Evolutionary conservation across 2,329 filamentous ascomycete species (phyloP).

Genomic region (Ceratocystis smalleyi): DNA sequence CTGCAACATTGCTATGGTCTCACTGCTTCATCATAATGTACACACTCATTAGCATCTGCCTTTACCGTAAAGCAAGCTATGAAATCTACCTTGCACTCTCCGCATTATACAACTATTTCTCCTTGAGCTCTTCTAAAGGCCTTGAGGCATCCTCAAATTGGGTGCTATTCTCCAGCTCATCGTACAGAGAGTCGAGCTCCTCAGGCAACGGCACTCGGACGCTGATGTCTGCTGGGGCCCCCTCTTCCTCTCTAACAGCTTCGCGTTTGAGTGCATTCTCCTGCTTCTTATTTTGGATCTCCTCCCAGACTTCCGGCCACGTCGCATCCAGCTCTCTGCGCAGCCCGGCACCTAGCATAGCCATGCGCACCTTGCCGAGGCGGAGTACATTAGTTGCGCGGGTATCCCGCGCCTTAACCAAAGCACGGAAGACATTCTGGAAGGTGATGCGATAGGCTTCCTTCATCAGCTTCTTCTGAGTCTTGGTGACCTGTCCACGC

Average conservation of each 20-base stretch:
- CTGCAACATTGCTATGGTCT: neutral
- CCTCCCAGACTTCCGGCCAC: constrained; percentile 12
- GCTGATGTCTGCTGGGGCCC: neutral
- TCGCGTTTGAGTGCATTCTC: constrained; percentile 7
- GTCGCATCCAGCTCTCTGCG: constrained; percentile 12
- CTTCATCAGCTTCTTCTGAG: constrained; percentile 9
- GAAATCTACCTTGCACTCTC: too few species aligned
- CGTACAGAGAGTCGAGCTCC: constrained; percentile 6
- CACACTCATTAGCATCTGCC: neutral
- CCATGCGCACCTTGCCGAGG: constrained; percentile 11
- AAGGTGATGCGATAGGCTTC: constrained; percentile 17
- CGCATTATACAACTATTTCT: neutral
- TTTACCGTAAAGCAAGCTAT: neutral
- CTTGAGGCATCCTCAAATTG: constrained; percentile 7
- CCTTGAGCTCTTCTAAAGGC: neutral
- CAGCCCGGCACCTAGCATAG: constrained; percentile 7
- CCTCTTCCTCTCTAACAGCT: neutral
- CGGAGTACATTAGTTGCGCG: constrained; percentile 2
- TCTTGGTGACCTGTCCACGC: constrained; percentile 3
- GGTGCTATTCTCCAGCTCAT: neutral
- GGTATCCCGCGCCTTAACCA: neutral
- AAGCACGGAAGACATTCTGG: constrained; percentile 14
- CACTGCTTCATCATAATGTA: neutral
- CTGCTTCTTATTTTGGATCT: neutral
- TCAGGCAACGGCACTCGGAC: neutral